phyloP scores from a whole-genome alignment of 495 filamentous ascomycete genomes.

The Staphylotrichum longicolle region DNA sequence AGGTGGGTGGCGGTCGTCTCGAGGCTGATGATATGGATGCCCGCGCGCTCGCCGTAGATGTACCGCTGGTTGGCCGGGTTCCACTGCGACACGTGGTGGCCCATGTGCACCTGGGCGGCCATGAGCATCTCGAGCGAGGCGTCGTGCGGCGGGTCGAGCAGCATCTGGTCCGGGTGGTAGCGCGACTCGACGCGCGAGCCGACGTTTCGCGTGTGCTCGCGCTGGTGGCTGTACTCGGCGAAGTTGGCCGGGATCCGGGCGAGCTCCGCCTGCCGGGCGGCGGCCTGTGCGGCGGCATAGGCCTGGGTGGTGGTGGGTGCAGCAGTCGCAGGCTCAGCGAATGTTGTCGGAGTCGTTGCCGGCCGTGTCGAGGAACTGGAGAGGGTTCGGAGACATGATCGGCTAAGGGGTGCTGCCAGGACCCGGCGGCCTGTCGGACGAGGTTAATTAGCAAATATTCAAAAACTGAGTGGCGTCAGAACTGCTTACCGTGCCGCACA shows the following conservation, averaged over 20 bases:
- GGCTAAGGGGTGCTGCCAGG: slow-evolving; percentile 41
- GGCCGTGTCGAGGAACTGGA: slow-evolving; percentile 24
- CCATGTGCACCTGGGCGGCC: slow-evolving; percentile 86
- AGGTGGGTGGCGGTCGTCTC: slow-evolving; percentile 84
- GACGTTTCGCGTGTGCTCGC: slow-evolving; percentile 39
- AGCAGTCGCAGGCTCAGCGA: slow-evolving; percentile 11
- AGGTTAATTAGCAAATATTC: slow-evolving; percentile 21
- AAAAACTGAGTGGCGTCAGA: neutral
- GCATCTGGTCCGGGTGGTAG: slow-evolving; percentile 66
- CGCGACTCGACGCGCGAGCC: slow-evolving; percentile 54
- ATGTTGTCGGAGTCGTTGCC: slow-evolving; percentile 7
- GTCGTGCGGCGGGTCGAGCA: slow-evolving; percentile 72
- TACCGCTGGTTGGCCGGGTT: slow-evolving; percentile 93
- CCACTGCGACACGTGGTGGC: slow-evolving; percentile 90
- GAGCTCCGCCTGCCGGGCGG: slow-evolving; percentile 21
- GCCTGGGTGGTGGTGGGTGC: slow-evolving; percentile 1
- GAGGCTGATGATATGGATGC: slow-evolving; percentile 90
- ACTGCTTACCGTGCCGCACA: slow-evolving; percentile 46
- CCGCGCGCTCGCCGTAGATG: slow-evolving; percentile 87
- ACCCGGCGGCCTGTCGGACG: slow-evolving; percentile 43
- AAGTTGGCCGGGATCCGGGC: slow-evolving; percentile 36
- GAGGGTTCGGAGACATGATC: slow-evolving; percentile 39
- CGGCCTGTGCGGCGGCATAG: slow-evolving; percentile 13
- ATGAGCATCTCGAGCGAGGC: slow-evolving; percentile 89
- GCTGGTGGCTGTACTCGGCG: slow-evolving; percentile 26